Evolutionary conservation across 257 asterid species (phyloP).

Genomic region (Ilex asprella): DNA sequence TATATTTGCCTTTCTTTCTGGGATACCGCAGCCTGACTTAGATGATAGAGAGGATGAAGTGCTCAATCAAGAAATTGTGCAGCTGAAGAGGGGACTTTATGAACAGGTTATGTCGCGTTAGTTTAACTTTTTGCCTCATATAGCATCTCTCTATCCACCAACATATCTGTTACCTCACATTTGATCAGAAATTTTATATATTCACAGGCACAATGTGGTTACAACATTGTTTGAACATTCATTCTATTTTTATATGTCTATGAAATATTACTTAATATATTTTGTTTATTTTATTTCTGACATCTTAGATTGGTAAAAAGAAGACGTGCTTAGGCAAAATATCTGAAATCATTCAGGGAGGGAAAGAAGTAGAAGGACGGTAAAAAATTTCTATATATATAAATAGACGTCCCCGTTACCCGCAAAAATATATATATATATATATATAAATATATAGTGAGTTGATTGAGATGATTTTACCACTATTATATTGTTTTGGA

Average conservation of each 20-base stretch:
- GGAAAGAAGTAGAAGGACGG: constrained; percentile 41
- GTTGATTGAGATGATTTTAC: too few species aligned
- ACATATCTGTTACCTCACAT: not conserved
- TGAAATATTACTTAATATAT: not conserved
- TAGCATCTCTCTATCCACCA: not conserved
- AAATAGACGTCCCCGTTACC: too few species aligned
- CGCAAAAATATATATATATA: too few species aligned
- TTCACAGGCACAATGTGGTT: not conserved
- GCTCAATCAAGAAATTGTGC: constrained; percentile 57
- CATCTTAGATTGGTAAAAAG: constrained; percentile 52
- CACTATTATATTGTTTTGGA: too few species aligned
- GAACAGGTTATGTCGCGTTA: constrained; percentile 42
- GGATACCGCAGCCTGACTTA: constrained; percentile 61
- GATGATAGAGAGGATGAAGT: constrained; percentile 77
- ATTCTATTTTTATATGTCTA: not conserved
- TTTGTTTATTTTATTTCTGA: constrained; percentile 13
- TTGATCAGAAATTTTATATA: not conserved
- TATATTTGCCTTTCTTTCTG: constrained; percentile 5
- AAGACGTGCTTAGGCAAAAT: constrained; percentile 52
- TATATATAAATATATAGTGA: too few species aligned
- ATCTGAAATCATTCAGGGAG: constrained; percentile 50
- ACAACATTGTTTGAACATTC: not conserved
- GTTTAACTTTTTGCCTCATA: not conserved
- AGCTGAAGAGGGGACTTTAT: constrained; percentile 49
- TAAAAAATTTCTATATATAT: too few species aligned